Percentiles rank a stretch among this genome's conserved stretches.
Evolutionary conservation across 371 early-diverging fungal genomes (phyloP).

Genomic region (Polyrhizophydium stewartii): DNA sequence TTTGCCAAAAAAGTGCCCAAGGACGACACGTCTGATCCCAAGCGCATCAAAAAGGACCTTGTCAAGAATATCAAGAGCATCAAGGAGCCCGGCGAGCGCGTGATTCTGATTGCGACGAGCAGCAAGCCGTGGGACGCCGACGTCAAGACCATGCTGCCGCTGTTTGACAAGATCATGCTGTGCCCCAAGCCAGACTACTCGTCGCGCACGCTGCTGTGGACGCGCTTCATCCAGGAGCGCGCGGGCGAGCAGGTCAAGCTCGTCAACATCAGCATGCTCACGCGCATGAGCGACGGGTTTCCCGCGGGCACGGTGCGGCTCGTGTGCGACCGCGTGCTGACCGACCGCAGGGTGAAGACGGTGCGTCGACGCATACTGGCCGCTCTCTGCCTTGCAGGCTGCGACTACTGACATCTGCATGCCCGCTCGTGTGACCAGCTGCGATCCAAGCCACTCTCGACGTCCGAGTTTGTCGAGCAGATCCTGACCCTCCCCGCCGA

Average conservation of each 20-base stretch:
- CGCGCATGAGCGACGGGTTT: slow-evolving; percentile 38
- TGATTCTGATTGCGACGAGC: slow-evolving; percentile 39
- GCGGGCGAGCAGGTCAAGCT: slow-evolving; percentile 5
- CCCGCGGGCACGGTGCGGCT: slow-evolving; percentile 38
- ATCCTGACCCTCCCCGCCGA: slow-evolving; percentile 33
- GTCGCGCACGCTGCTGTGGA: slow-evolving; percentile 39
- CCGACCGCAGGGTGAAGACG: slow-evolving; percentile 40
- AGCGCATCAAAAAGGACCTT: slow-evolving; percentile 53
- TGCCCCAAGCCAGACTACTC: slow-evolving; percentile 48
- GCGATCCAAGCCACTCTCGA: slow-evolving; percentile 22
- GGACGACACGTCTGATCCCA: slow-evolving; percentile 54
- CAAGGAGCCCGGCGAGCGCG: slow-evolving; percentile 33
- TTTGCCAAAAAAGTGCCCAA: slow-evolving; percentile 59
- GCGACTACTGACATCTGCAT: background rate
- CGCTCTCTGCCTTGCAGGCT: too few species aligned
- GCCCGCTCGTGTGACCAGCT: slow-evolving; percentile 22
- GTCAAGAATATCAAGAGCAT: slow-evolving; percentile 45
- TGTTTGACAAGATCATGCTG: slow-evolving; percentile 39
- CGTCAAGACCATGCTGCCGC: slow-evolving; percentile 42
- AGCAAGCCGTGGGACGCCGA: slow-evolving; percentile 55
- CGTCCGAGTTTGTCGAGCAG: slow-evolving; percentile 46
- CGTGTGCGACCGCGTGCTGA: slow-evolving; percentile 36
- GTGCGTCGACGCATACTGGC: slow-evolving; percentile 16
- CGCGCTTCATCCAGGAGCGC: slow-evolving; percentile 25
- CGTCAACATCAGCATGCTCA: slow-evolving; percentile 39